phyloP scores from a whole-genome alignment of 495 filamentous ascomycete species.

The Poronia punctata region DNA sequence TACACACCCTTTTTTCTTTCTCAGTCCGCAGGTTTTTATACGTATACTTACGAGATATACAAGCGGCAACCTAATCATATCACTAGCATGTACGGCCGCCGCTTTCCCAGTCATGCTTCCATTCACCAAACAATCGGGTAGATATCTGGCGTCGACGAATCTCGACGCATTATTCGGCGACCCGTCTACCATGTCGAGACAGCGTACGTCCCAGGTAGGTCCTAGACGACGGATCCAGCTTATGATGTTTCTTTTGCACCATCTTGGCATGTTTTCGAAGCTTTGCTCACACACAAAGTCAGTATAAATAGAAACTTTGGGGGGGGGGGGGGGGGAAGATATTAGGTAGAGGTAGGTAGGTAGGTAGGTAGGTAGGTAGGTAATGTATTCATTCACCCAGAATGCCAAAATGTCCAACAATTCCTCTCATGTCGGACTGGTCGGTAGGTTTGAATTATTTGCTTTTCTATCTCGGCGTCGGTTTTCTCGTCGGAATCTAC shows the following conservation, averaged over 20 bases:
- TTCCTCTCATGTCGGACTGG: constrained; percentile 7
- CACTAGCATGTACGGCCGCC: constrained; percentile 20
- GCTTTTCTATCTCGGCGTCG: constrained; percentile 4
- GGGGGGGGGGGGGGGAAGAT: no score
- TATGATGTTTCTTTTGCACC: constrained; percentile 25
- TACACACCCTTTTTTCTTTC: no score
- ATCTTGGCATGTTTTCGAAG: constrained; percentile 20
- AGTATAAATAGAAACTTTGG: background rate
- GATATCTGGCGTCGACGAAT: constrained; percentile 14
- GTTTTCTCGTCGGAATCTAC: background rate
- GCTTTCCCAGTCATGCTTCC: constrained; percentile 21
- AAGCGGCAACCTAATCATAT: constrained; percentile 28
- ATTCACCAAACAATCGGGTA: constrained; percentile 22
- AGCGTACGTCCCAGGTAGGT: constrained; percentile 13
- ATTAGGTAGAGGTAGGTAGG: background rate
- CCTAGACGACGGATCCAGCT: constrained; percentile 16
- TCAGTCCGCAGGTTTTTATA: background rate
- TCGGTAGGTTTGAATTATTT: constrained; percentile 1
- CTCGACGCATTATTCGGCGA: constrained; percentile 10
- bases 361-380: background rate
- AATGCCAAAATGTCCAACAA: constrained; percentile 7
- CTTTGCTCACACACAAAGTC: constrained; percentile 4
- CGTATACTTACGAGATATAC: constrained; percentile 13
- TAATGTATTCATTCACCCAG: constrained; percentile 1
- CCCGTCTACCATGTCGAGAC: constrained; percentile 9